Conservation (phyloP, 2,329 filamentous ascomycete genomes). For the Xylogone sp. region DNA sequence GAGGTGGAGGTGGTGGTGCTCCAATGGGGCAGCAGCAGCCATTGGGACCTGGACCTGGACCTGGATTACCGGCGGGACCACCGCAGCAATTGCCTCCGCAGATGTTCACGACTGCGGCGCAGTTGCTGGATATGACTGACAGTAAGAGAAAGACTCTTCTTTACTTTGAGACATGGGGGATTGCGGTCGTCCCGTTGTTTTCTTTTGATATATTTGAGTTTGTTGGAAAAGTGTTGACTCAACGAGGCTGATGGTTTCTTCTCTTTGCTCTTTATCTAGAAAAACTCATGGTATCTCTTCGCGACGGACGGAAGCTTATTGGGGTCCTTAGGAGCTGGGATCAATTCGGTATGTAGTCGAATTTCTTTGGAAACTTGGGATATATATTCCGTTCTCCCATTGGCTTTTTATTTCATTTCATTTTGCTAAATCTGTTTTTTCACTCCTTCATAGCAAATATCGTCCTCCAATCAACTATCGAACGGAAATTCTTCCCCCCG, state of each 20-base stretch:
- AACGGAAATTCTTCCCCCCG: slow-evolving; percentile 67
- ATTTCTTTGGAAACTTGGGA: too few species aligned
- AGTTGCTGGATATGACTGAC: slow-evolving; percentile 92
- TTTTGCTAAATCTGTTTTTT: too few species aligned
- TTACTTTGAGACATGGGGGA: slow-evolving; percentile 1
- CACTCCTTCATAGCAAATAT: slow-evolving; percentile 67
- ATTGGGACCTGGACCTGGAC: slow-evolving; percentile 16
- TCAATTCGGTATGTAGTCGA: slow-evolving; percentile 86
- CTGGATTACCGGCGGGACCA: slow-evolving; percentile 19
- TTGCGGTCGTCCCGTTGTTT: too few species aligned
- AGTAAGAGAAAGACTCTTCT: slow-evolving; percentile 69
- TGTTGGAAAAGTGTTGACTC: slow-evolving; percentile 10
- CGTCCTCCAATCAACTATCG: slow-evolving; percentile 87
- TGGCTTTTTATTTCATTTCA: too few species aligned
- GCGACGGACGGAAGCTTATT: slow-evolving; percentile 90
- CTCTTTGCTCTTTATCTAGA: slow-evolving; percentile 51
- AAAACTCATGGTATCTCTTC: slow-evolving; percentile 87
- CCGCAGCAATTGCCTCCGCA: slow-evolving; percentile 76
- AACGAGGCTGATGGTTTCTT: slow-evolving; percentile 14
- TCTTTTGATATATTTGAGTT: slow-evolving; percentile 1
- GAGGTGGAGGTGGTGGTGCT: slow-evolving; percentile 33
- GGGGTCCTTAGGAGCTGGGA: slow-evolving; percentile 95
- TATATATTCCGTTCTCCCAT: too few species aligned
- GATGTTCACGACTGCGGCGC: slow-evolving; percentile 97
- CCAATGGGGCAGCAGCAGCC: slow-evolving; percentile 5